Conservation (phyloP, 805 yeast species). For the Ogataea haglerorum region DNA sequence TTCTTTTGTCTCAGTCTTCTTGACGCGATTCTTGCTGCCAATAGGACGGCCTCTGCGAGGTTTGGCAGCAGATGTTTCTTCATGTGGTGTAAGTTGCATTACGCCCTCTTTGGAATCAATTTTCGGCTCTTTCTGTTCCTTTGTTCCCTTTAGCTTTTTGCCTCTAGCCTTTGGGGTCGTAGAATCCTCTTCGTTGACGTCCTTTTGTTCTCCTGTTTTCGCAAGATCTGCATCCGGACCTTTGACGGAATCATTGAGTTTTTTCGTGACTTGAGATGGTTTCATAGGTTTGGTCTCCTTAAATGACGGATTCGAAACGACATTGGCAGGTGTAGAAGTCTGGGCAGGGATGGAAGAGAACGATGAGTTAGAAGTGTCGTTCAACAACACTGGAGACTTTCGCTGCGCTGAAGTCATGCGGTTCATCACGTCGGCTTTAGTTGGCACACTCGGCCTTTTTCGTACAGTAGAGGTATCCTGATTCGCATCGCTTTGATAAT, state of each 20-base stretch:
- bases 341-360: constrained; percentile 8
- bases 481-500: constrained; percentile 22
- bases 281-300: constrained; percentile 9
- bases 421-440: constrained; percentile 27
- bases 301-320: constrained; percentile 6
- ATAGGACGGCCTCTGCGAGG: constrained; percentile 8
- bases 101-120: constrained; percentile 16
- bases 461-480: constrained; percentile 7
- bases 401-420: constrained; percentile 15
- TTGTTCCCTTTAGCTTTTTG: neutral
- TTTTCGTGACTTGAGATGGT: constrained; percentile 16
- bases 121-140: neutral
- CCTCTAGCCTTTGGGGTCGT: neutral
- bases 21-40: constrained; percentile 1
- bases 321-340: constrained; percentile 15
- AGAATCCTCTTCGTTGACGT: neutral
- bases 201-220: neutral
- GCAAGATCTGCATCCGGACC: neutral
- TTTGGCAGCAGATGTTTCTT: constrained; percentile 26
- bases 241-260: constrained; percentile 11
- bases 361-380: constrained; percentile 1
- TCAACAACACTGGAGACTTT: constrained; percentile 7
- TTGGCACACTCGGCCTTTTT: constrained; percentile 30
- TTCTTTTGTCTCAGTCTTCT: neutral
- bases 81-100: constrained; percentile 15